Evolutionary conservation across 805 yeast species (phyloP).

Genomic region (Phaffomyces opuntiae): DNA sequence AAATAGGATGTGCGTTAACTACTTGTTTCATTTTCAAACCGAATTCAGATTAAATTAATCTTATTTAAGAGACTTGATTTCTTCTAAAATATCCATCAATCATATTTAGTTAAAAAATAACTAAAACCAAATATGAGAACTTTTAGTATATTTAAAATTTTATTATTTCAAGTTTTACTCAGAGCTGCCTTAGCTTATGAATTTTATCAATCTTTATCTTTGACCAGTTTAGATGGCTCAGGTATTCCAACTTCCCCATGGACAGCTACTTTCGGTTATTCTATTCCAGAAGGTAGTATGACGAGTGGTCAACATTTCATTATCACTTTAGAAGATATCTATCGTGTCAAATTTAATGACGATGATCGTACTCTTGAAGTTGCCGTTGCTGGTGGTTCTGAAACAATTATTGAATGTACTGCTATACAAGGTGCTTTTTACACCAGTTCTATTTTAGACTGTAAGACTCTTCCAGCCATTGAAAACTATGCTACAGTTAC

Average conservation of each 20-base stretch:
- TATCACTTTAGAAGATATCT: slow-evolving; percentile 25
- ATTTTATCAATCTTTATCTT: slow-evolving; percentile 4
- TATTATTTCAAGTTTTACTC: neutral
- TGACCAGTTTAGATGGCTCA: slow-evolving; percentile 6
- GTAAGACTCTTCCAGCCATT: slow-evolving; percentile 21
- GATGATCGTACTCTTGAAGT: slow-evolving; percentile 15
- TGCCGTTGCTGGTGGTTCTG: slow-evolving; percentile 18
- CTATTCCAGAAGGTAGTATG: slow-evolving; percentile 20
- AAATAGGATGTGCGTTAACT: too few species aligned
- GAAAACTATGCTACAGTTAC: slow-evolving; percentile 14
- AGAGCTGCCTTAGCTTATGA: slow-evolving; percentile 1
- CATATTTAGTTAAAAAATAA: neutral
- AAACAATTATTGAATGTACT: slow-evolving; percentile 24
- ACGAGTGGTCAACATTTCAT: slow-evolving; percentile 15
- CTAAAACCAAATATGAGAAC: neutral
- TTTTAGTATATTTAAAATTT: neutral
- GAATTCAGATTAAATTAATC: too few species aligned
- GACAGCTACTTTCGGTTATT: slow-evolving; percentile 26
- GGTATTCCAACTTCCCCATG: slow-evolving; percentile 27
- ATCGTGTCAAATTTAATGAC: slow-evolving; percentile 27
- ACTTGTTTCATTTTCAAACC: too few species aligned
- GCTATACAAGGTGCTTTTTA: slow-evolving; percentile 28
- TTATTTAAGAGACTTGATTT: too few species aligned
- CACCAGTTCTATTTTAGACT: slow-evolving; percentile 24
- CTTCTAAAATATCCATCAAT: neutral